Evolutionary conservation across 2,329 filamentous ascomycete genomes (phyloP).

Genomic region (Aspergillus fumigatus): DNA sequence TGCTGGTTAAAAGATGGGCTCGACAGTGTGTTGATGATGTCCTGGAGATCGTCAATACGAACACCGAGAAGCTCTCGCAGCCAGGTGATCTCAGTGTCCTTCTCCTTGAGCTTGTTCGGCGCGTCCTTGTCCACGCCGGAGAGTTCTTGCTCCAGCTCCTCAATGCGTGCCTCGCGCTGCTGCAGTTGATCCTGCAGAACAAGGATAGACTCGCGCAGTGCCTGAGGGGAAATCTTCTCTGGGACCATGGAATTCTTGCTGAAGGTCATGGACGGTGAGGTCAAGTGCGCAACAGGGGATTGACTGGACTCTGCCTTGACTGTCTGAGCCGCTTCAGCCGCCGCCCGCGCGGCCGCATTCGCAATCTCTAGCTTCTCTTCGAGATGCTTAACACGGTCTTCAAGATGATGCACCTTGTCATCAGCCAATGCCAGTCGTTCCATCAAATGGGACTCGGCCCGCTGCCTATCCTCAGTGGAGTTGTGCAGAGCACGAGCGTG

Average conservation of each 20-base stretch:
- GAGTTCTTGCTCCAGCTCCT: conserved; percentile 73
- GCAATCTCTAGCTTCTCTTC: conserved; percentile 90
- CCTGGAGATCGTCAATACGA: conserved; percentile 83
- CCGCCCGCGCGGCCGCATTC: conserved; percentile 79
- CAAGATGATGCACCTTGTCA: conserved; percentile 77
- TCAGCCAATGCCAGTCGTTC: conserved; percentile 78
- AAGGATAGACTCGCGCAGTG: conserved; percentile 90
- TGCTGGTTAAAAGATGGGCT: conserved; percentile 71
- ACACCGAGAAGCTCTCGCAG: conserved; percentile 88
- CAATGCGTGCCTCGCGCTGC: conserved; percentile 84
- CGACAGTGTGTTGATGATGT: conserved; percentile 78
- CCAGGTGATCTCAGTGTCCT: conserved; percentile 92
- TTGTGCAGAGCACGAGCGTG: conserved; percentile 71
- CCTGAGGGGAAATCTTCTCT: conserved; percentile 89
- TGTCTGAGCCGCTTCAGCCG: conserved; percentile 67
- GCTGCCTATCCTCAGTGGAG: conserved; percentile 74
- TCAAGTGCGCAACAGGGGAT: conserved; percentile 39
- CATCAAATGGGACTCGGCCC: conserved; percentile 71
- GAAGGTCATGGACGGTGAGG: conserved; percentile 46
- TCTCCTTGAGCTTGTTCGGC: conserved; percentile 77
- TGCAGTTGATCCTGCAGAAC: conserved; percentile 96
- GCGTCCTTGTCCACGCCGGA: conserved; percentile 70
- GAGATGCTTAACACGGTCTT: conserved; percentile 77
- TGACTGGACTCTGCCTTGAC: conserved; percentile 43
- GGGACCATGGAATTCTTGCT: conserved; percentile 51